A percentile compares a stretch with the other conserved stretches of the same genome.
Evolutionary conservation across 139 green algal genomes (phyloP).

Genomic region (Haematococcus sp.): DNA sequence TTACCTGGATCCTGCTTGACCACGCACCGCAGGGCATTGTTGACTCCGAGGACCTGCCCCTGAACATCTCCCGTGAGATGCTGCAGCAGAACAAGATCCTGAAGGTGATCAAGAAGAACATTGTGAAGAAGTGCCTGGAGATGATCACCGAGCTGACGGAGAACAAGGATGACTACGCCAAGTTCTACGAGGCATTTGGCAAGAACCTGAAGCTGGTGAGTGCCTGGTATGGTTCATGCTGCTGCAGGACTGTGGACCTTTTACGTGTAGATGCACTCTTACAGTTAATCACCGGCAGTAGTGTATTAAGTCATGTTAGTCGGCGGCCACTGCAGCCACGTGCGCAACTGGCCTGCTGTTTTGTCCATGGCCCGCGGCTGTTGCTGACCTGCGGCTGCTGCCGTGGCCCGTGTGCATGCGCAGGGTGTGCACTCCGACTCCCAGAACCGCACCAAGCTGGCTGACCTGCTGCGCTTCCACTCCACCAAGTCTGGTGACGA

Average conservation of each 20-base stretch:
- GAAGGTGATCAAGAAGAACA: slow-evolving; percentile 99
- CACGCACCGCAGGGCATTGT: slow-evolving; percentile 97
- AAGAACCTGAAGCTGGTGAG: slow-evolving; percentile 99
- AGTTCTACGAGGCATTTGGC: slow-evolving; percentile 99
- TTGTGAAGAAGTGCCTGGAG: slow-evolving; percentile 99
- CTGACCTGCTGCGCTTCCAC: slow-evolving; percentile 91
- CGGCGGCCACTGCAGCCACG: too few relatives aligned
- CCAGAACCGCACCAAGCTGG: slow-evolving; percentile 96
- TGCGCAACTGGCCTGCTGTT: too few relatives aligned
- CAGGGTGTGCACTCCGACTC: slow-evolving; percentile 92
- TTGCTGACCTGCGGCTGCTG: background rate
- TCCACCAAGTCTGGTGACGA: slow-evolving; percentile 99
- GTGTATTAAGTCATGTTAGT: too few relatives aligned
- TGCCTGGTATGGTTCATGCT: slow-evolving; percentile 35
- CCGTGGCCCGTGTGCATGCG: slow-evolving; percentile 32
- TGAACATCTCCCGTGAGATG: slow-evolving; percentile 99
- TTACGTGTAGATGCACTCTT: too few relatives aligned
- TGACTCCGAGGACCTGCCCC: slow-evolving; percentile 96
- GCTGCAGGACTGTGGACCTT: slow-evolving; percentile 61
- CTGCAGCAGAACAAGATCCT: slow-evolving; percentile 99
- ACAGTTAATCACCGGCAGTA: too few relatives aligned
- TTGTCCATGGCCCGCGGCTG: background rate
- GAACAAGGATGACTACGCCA: slow-evolving; percentile 99
- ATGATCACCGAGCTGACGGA: slow-evolving; percentile 96
- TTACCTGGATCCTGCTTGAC: slow-evolving; percentile 89